Evolutionary conservation across 2,329 filamentous ascomycete species (phyloP).

Genomic region (Aspergillus fumigatiaffinis): DNA sequence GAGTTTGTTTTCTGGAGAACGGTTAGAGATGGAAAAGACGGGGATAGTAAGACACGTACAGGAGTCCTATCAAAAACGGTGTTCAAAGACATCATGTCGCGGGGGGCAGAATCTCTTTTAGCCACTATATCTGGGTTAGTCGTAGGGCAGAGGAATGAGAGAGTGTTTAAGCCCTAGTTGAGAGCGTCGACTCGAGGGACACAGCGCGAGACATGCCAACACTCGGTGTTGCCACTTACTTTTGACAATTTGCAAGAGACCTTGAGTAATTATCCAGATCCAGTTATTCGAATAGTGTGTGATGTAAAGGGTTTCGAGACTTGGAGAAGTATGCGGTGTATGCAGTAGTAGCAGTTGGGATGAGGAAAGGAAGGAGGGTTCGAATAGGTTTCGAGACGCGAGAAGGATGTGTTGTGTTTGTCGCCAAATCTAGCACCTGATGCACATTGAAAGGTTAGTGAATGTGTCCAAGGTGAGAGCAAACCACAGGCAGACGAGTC

Average conservation of each 20-base stretch:
- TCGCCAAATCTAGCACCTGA: not conserved
- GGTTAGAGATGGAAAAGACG: not conserved
- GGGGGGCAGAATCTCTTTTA: slow-evolving; percentile 16
- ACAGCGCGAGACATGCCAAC: too few relatives aligned
- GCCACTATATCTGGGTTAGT: slow-evolving; percentile 15
- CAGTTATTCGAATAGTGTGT: not conserved
- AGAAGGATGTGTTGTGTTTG: slow-evolving; percentile 1
- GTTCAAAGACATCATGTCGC: slow-evolving; percentile 13
- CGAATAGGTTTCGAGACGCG: not conserved
- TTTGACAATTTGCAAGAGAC: not conserved
- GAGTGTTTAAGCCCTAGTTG: slow-evolving; percentile 3
- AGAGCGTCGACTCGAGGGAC: not conserved
- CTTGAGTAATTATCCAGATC: not conserved
- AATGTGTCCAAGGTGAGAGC: slow-evolving; percentile 3
- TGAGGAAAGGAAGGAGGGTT: not conserved
- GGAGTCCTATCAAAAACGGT: slow-evolving; percentile 10
- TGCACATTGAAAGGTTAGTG: slow-evolving; percentile 2
- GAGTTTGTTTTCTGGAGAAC: slow-evolving; percentile 3
- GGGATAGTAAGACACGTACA: slow-evolving; percentile 6
- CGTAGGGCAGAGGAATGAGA: slow-evolving; percentile 1
- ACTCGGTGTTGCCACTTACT: not conserved
- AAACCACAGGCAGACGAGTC: slow-evolving; percentile 4
- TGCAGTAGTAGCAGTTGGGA: not conserved
- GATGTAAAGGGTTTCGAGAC: not conserved
- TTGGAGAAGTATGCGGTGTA: not conserved